Base-by-base conservation (phyloP, 2,329 filamentous ascomycete genomes). In the Coniochaeta prunicola region DNA sequence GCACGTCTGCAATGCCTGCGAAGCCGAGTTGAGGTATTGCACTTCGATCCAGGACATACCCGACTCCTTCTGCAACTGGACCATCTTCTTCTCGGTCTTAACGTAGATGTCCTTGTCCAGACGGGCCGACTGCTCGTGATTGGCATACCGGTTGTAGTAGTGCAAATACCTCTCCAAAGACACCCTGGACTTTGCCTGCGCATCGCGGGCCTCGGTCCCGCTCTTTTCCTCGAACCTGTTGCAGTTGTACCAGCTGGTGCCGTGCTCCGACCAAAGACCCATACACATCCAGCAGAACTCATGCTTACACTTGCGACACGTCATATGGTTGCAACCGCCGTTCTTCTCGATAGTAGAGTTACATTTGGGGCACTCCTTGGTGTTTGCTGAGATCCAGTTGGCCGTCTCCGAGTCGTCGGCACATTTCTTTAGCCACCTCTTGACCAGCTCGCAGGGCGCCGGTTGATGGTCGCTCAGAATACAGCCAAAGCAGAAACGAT, bases 241-340 rank as follows among this genome's bases (percentile, higher is more conserved):
- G 81, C 94, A 99, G 74, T 96, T 99, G 79, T 99, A 99, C 94
- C 94, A 99, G 75, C 91, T 96, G 3, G 93, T 99, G 63, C 94
- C 94, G 71, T 99, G 94, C 74, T 99, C 94, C 1, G 92, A 96
- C 94, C 94, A 99, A 0, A 96, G 79, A 0, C 94, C 94, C 94
- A 99, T 99, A 70, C 94, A 99, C 90, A 99, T 97, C 94, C 94
- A 99, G 76, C 94, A 99, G 69, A 99, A 97, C 69, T 97, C 92
- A 69, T 97, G 88, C 69, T 92, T 91, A 77, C 92, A 97, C 73
- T 97, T 97, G 59, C 92, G 82, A 71, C 92, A 97, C 0, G 92
- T 97, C 92, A 97, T 97, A 73, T 97, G 92, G 76, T 97, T 97
- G 77, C 92, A 97, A 3, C 92, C 92, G 57, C 92, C 92, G 65